phyloP scores from a whole-genome alignment of 1,139 yeast species.

The Diutina neorugosa region DNA sequence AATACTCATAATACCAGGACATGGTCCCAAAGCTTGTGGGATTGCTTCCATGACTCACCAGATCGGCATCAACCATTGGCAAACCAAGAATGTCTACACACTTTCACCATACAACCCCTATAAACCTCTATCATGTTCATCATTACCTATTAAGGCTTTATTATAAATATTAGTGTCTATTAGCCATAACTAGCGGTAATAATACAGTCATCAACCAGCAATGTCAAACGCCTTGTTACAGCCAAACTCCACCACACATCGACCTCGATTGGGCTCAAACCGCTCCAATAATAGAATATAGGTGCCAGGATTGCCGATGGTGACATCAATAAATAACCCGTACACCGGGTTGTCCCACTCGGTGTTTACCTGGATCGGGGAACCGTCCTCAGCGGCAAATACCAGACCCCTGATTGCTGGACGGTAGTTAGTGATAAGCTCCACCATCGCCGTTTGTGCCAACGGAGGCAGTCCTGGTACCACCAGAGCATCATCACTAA shows the following conservation, averaged over 20 bases:
- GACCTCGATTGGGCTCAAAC: slow-evolving; percentile 35
- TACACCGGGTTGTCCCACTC: slow-evolving; percentile 30
- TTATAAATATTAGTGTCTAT: too few species aligned
- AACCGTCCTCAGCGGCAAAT: slow-evolving; percentile 18
- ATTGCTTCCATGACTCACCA: too few species aligned
- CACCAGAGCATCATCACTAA: slow-evolving; percentile 10
- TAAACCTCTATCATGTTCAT: too few species aligned
- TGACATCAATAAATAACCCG: slow-evolving; percentile 31
- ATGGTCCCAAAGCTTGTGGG: too few species aligned
- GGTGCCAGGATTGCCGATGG: slow-evolving; percentile 11
- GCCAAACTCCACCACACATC: slow-evolving; percentile 26
- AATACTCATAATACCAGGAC: too few species aligned
- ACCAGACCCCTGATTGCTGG: slow-evolving; percentile 34
- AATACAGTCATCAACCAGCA: not conserved
- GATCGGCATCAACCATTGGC: too few species aligned
- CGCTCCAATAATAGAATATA: slow-evolving; percentile 34
- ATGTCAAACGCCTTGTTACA: slow-evolving; percentile 8
- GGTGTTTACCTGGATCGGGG: slow-evolving; percentile 22
- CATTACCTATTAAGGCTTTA: too few species aligned
- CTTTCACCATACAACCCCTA: too few species aligned
- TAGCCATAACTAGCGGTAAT: too few species aligned
- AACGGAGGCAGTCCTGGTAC: slow-evolving; percentile 5
- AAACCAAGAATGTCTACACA: too few species aligned
- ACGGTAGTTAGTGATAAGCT: slow-evolving; percentile 17
- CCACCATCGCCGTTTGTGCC: slow-evolving; percentile 7